Conservation (phyloP, 345 rosid species). For the Lagerstroemia speciosa region DNA sequence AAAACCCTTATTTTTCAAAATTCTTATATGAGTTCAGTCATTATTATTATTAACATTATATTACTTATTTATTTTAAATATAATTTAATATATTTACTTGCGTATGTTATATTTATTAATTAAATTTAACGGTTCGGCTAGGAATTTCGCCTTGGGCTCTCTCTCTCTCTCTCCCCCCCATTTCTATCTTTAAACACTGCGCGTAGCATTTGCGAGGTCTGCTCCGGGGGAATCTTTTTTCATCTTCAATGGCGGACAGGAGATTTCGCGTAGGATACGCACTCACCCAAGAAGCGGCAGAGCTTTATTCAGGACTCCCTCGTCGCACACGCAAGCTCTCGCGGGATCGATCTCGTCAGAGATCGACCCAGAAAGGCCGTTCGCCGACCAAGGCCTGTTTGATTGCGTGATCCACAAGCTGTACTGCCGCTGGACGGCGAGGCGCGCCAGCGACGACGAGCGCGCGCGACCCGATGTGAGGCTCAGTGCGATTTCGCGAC, state of each 20-base stretch:
- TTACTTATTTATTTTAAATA: no score
- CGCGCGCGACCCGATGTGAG: constrained; percentile 24
- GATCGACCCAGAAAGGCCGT: constrained; percentile 25
- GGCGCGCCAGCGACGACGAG: constrained; percentile 29
- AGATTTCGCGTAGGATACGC: constrained; percentile 46
- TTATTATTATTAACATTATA: no score
- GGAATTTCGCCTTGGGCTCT: no score
- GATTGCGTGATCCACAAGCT: constrained; percentile 57
- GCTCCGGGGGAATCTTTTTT: not conserved
- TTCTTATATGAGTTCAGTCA: no score
- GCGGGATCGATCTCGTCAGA: constrained; percentile 42
- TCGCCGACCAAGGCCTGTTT: constrained; percentile 45
- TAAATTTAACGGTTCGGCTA: no score
- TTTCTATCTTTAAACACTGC: not conserved
- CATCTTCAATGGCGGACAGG: constrained; percentile 26
- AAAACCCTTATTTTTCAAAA: no score
- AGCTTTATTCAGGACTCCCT: constrained; percentile 42
- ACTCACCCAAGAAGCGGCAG: constrained; percentile 37
- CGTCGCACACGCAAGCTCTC: constrained; percentile 19
- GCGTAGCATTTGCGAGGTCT: not conserved
- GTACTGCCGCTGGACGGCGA: constrained; percentile 39
- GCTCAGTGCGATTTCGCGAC: no score
- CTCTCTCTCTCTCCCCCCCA: not conserved
- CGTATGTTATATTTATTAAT: no score
- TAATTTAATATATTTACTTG: no score